Conservation (phyloP, 768 basidiomycete species). For the Tulasnella sp. region DNA sequence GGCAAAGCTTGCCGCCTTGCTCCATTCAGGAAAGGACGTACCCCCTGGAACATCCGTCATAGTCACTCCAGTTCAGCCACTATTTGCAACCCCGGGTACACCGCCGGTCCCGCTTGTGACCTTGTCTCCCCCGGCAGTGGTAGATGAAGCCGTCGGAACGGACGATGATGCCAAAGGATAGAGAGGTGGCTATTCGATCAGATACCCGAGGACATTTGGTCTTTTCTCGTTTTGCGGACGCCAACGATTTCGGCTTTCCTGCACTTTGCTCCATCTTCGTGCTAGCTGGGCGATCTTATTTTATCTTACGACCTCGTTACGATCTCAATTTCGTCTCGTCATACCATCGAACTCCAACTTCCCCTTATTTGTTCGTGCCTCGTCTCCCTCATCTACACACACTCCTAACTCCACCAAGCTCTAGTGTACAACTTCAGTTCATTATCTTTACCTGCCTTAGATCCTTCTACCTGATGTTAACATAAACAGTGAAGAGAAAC, state of each 20-base stretch:
- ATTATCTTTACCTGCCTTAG: not conserved
- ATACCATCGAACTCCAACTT: too few relatives aligned
- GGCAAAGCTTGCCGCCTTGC: not conserved
- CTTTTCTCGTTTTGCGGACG: not conserved
- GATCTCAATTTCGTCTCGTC: not conserved
- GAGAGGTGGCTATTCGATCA: not conserved
- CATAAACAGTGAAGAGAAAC: not conserved
- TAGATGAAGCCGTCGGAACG: slow-evolving; percentile 2
- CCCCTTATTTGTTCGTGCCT: not conserved
- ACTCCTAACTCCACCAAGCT: not conserved
- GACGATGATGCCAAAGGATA: slow-evolving; percentile 6
- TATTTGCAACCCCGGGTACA: not conserved
- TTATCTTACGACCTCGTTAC: not conserved
- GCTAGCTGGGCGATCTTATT: not conserved
- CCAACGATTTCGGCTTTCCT: not conserved
- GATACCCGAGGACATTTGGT: not conserved
- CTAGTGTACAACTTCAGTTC: not conserved
- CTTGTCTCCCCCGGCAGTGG: not conserved
- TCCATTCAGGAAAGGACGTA: not conserved
- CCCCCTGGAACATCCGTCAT: slow-evolving; percentile 19
- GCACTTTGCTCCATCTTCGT: not conserved
- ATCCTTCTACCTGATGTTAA: not conserved
- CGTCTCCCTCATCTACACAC: too few relatives aligned
- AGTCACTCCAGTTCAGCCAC: not conserved
- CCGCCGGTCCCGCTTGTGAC: slow-evolving; percentile 17